phyloP scores from a whole-genome alignment of 2,329 filamentous ascomycete genomes.

The Cladophialophora exuberans region DNA sequence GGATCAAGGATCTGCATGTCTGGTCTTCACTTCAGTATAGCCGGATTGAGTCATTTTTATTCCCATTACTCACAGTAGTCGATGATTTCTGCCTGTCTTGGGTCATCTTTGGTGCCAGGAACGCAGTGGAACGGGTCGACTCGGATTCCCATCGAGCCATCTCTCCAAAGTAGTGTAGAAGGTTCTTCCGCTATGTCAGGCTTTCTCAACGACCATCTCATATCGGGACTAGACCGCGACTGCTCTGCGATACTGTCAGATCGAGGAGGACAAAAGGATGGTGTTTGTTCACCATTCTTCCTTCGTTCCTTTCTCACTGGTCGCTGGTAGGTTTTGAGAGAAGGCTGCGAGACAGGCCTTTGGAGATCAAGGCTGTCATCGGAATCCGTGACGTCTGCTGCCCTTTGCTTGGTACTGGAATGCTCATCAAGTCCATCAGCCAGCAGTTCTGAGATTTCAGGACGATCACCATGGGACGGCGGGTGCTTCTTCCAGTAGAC shows the following conservation, averaged over 20 bases:
- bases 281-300: no score
- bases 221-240: no score
- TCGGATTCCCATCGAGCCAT: slow-evolving; percentile 2
- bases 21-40: neutral
- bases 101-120: neutral
- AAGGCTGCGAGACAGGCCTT: no score
- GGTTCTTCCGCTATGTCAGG: no score
- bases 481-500: neutral
- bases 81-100: neutral
- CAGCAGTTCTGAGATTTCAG: neutral
- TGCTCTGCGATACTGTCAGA: no score
- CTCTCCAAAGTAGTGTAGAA: neutral
- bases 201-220: no score
- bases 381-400: neutral
- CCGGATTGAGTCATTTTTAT: neutral
- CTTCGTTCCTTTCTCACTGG: no score
- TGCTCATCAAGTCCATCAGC: neutral
- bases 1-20: slow-evolving; percentile 5
- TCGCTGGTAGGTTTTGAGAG: no score
- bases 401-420: neutral
- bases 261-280: no score
- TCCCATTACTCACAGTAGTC: neutral
- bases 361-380: no score
- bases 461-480: neutral
- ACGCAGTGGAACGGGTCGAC: slow-evolving; percentile 1